Percentiles rank a stretch among this genome's conserved stretches.
These are phyloP conservation scores for Backusella australiensis DNA, from an alignment of 192 early-diverging fungal genomes.

Conservation along the genomic window DNA sequence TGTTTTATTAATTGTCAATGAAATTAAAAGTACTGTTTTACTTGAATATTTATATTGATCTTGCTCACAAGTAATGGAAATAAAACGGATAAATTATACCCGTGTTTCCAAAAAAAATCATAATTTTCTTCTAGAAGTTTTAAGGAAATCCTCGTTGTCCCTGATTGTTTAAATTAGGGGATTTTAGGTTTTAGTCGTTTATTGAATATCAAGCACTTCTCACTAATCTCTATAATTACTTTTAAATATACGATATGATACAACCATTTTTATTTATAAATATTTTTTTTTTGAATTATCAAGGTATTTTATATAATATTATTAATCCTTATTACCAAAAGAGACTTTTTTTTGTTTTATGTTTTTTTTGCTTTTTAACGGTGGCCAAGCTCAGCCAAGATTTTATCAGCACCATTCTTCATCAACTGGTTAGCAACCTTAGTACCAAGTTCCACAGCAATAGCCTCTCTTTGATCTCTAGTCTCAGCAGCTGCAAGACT, in stretches of 20 bases:
- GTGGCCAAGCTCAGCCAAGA: conserved; percentile 9
- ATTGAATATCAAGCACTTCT: background rate
- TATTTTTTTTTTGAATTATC: background rate
- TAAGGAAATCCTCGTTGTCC: no score
- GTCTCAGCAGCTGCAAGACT: conserved; percentile 25
- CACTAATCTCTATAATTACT: background rate
- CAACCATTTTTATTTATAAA: background rate
- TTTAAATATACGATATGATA: background rate
- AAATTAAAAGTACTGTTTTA: background rate
- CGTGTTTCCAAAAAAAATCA: no score
- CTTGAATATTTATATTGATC: background rate
- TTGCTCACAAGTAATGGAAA: background rate
- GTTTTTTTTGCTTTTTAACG: background rate
- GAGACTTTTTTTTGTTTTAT: background rate
- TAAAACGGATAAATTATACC: background rate
- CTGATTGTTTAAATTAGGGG: no score
- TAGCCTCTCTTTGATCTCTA: conserved; percentile 25
- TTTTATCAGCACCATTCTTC: conserved; percentile 42
- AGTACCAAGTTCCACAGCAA: conserved; percentile 40
- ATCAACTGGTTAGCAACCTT: conserved; percentile 40
- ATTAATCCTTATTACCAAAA: background rate
- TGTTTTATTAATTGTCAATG: background rate
- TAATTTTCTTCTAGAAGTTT: no score
- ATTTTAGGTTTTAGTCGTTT: background rate
- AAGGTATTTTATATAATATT: background rate